phyloP scores from a whole-genome alignment of 495 filamentous ascomycete species.

The Sporormia fimetaria region DNA sequence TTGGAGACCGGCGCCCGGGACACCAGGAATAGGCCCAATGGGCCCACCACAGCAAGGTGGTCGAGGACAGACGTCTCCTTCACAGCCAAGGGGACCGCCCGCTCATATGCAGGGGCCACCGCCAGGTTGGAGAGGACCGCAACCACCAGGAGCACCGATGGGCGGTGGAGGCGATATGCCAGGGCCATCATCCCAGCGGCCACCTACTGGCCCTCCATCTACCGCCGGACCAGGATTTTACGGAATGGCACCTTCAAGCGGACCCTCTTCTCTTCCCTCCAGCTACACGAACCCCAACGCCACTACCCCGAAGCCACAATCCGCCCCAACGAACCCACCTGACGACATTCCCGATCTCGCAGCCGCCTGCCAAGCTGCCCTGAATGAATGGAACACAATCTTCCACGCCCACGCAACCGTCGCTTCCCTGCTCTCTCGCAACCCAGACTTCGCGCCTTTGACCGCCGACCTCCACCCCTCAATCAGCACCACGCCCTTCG shows the following conservation, averaged over 20 bases:
- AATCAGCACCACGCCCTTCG: conserved; percentile 59
- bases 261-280: conserved; percentile 42
- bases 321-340: conserved; percentile 4
- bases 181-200: conserved; percentile 4
- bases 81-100: conserved; percentile 3
- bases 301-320: conserved; percentile 1
- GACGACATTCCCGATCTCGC: conserved; percentile 42
- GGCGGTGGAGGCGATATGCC: neutral
- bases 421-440: conserved; percentile 47
- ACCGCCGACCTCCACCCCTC: conserved; percentile 54
- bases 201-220: conserved; percentile 8
- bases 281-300: conserved; percentile 38
- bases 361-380: conserved; percentile 53
- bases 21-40: conserved; percentile 26
- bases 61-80: conserved; percentile 3
- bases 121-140: conserved; percentile 7
- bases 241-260: conserved; percentile 52
- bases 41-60: conserved; percentile 12
- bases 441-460: conserved; percentile 63
- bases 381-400: conserved; percentile 72
- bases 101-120: conserved; percentile 8
- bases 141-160: conserved; percentile 6
- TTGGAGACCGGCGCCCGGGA: conserved; percentile 47
- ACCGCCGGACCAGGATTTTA: conserved; percentile 37
- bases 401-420: conserved; percentile 56